Evolutionary conservation across 352 stramenopile species (phyloP), one percentile per base, ranked within the genome.

Genomic region (Phytophthora boehmeriae): DNA sequence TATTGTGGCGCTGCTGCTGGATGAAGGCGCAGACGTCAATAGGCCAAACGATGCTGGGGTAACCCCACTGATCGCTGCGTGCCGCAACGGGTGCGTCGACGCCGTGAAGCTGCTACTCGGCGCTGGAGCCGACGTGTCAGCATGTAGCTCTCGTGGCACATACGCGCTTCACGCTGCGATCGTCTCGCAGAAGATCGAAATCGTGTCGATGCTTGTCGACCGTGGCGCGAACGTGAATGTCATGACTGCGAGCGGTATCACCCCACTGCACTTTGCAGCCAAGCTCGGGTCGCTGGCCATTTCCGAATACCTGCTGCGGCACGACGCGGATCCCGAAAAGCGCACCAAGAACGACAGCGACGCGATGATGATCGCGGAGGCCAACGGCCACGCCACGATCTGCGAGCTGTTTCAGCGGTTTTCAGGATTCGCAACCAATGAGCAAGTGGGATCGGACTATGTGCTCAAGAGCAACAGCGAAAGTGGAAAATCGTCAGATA

Each of bases 271-370:
- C 52, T 92, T 92, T 43, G 83, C 81, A 1, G 85, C 80, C 58
- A 89, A 89, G 41, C 60, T 91, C 35, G 83, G 81, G 2, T 81
- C 72, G 5, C 28, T 88, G 10, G 76, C 72, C 38, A 80, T 90
- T 27, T 80, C 77, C 5, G 74, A 90, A 63, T 81, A 85, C 28
- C 50, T 93, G 46, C 49, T 93, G 38, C 71, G 77, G n/a, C 75
- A 90, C 60, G 52, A 86, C 44, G 84, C 82, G 1, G 78, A 92
- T 59, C 78, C 75, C 0, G 67, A 83, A 56, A 85, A 86, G 51
- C 77, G 78, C 58, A 91, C 84, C 57, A 88, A 86, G 63, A 89
- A 86, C 63, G 80, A 88, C 62, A 93, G 81, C 59, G 80, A 93
- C 43, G 81, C 80, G 2, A 71, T 91, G 48, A 84, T 86, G 81